Evolutionary conservation across 352 stramenopile genomes (phyloP).

Genomic region (Phytophthora crassamura): DNA sequence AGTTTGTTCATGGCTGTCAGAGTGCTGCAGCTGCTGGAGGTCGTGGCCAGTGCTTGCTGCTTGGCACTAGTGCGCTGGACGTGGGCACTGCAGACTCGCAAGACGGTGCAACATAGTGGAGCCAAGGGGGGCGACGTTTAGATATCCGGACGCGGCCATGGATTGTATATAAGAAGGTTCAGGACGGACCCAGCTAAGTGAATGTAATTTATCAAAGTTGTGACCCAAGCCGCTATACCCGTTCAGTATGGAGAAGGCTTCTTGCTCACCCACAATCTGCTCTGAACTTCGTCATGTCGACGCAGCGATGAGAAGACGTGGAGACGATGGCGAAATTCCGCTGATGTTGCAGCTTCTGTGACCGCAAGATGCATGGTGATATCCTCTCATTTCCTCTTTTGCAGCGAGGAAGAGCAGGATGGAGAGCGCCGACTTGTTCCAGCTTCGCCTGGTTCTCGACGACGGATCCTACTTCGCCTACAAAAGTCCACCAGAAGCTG

Average conservation of each 20-base stretch:
- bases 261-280: not conserved
- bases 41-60: conserved; percentile 30
- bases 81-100: conserved; percentile 12
- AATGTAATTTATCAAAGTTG: conserved; percentile 44
- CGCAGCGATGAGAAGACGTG: not conserved
- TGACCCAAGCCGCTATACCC: not conserved
- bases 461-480: conserved; percentile 6
- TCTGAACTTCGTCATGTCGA: conserved; percentile 9
- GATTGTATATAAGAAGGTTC: conserved; percentile 28
- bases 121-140: conserved; percentile 27
- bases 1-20: conserved; percentile 28
- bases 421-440: conserved; percentile 5
- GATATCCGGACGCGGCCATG: conserved; percentile 1
- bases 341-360: no score
- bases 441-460: conserved; percentile 7
- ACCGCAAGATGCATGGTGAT: not conserved
- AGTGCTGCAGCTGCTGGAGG: conserved; percentile 38
- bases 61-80: conserved; percentile 30
- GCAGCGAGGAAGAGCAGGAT: not conserved
- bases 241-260: not conserved
- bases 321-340: not conserved
- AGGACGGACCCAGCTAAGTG: conserved; percentile 12
- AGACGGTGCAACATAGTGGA: conserved; percentile 14
- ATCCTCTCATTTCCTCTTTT: not conserved
- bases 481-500: not conserved